phyloP scores from a whole-genome alignment of 176 grass and related monocot species.

The Juncus inflexus region DNA sequence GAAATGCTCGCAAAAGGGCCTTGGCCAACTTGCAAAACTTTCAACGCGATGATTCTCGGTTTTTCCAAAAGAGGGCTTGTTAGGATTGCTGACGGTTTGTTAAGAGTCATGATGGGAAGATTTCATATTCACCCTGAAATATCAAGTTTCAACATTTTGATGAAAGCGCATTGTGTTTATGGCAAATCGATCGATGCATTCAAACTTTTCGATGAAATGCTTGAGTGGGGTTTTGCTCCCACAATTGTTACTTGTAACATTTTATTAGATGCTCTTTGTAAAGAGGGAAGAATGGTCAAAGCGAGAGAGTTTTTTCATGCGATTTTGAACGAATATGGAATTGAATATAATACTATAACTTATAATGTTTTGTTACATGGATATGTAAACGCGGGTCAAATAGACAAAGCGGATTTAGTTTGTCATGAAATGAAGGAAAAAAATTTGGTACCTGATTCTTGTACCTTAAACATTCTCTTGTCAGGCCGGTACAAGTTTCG shows the following conservation, averaged over 20 bases:
- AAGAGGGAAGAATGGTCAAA: conserved; percentile 55
- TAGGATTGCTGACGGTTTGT: conserved; percentile 31
- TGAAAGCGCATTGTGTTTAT: conserved; percentile 61
- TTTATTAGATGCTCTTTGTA: conserved; percentile 53
- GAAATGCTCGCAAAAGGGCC: conserved; percentile 62
- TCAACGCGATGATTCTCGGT: conserved; percentile 78
- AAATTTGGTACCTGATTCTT: conserved; percentile 63
- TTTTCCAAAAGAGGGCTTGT: conserved; percentile 57
- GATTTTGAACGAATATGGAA: conserved; percentile 38
- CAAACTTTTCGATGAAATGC: conserved; percentile 60
- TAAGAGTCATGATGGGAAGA: conserved; percentile 44
- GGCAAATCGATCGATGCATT: conserved; percentile 51
- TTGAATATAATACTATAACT: conserved; percentile 57
- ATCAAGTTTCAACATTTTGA: conserved; percentile 81
- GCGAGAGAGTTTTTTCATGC: conserved; percentile 60
- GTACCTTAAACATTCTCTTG: conserved; percentile 83
- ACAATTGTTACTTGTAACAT: conserved; percentile 74
- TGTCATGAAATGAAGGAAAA: conserved; percentile 59
- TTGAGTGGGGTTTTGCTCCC: conserved; percentile 22
- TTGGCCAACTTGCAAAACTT: conserved; percentile 41
- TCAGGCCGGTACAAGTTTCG: conserved; percentile 56
- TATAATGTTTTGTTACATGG: conserved; percentile 90
- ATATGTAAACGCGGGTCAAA: conserved; percentile 64
- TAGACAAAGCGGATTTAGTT: conserved; percentile 47
- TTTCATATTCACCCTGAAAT: conserved; percentile 43